A percentile compares a stretch with the other conserved stretches of the same genome.
These are phyloP conservation scores for Phytophthora colocasiae DNA, from an alignment of 352 stramenopile species.

Conservation along the genomic window DNA sequence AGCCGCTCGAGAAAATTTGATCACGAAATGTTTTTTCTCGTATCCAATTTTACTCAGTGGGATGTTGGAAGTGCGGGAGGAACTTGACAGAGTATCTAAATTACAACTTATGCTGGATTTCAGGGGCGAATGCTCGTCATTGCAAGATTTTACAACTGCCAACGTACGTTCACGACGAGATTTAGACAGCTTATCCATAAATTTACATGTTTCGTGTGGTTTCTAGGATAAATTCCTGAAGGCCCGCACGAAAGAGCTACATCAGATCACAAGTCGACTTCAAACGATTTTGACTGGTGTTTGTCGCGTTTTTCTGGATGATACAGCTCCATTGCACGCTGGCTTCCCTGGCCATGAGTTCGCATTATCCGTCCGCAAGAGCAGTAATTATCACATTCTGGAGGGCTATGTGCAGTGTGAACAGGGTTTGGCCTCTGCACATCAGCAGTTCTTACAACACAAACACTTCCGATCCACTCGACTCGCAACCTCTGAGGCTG, in stretches of 20 bases:
- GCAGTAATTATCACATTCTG: slow-evolving; percentile 71
- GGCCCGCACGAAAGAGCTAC: slow-evolving; percentile 39
- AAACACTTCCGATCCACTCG: slow-evolving; percentile 53
- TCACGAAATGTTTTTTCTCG: slow-evolving; percentile 62
- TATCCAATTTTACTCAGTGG: slow-evolving; percentile 42
- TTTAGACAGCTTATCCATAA: too few relatives aligned
- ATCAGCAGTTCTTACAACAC: slow-evolving; percentile 55
- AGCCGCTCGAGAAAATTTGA: slow-evolving; percentile 44
- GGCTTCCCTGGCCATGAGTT: slow-evolving; percentile 63
- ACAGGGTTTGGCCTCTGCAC: slow-evolving; percentile 54
- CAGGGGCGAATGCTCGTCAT: slow-evolving; percentile 36
- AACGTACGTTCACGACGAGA: slow-evolving; percentile 43
- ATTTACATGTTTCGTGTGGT: background rate
- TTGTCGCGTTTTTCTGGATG: slow-evolving; percentile 48
- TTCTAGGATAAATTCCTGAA: slow-evolving; percentile 26
- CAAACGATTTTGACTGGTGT: slow-evolving; percentile 48
- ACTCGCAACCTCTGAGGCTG: slow-evolving; percentile 13
- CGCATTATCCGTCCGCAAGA: slow-evolving; percentile 59
- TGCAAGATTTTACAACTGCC: slow-evolving; percentile 40
- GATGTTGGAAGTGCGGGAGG: slow-evolving; percentile 40
- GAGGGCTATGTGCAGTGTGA: slow-evolving; percentile 61
- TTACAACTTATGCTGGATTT: slow-evolving; percentile 60
- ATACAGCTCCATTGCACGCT: slow-evolving; percentile 41
- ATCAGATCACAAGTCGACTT: slow-evolving; percentile 26
- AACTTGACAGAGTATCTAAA: slow-evolving; percentile 41